These are phyloP conservation scores for Phellopilus nigrolimitatus DNA, from an alignment of 1,284 basidiomycete species.

Conservation along the genomic window DNA sequence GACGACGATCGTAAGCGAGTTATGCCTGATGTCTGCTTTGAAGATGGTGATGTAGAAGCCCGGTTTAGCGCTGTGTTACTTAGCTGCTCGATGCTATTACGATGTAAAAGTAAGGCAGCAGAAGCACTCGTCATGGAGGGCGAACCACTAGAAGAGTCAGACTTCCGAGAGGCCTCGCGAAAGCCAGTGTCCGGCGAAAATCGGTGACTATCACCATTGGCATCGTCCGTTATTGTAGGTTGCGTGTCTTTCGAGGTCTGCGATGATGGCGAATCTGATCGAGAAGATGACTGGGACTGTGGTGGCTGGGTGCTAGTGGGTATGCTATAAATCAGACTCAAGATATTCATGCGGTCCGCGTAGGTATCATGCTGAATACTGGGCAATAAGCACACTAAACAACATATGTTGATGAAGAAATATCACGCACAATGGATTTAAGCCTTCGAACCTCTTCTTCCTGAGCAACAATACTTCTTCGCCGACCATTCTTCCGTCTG, in stretches of 20 bases:
- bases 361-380: constrained; percentile 74
- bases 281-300: constrained; percentile 41
- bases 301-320: constrained; percentile 63
- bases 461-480: constrained; percentile 75
- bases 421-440: constrained; percentile 69
- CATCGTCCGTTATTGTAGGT: constrained; percentile 9
- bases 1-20: constrained; percentile 37
- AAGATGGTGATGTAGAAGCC: background rate
- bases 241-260: constrained; percentile 10
- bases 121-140: background rate
- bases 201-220: background rate
- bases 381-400: constrained; percentile 8
- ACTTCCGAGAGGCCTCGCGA: constrained; percentile 1
- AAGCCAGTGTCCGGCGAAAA: background rate
- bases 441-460: constrained; percentile 78
- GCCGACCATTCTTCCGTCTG: constrained; percentile 51
- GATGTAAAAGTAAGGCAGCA: background rate
- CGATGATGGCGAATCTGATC: constrained; percentile 26
- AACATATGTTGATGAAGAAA: constrained; percentile 1
- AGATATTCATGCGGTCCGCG: constrained; percentile 83
- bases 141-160: constrained; percentile 6
- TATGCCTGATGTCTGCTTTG: constrained; percentile 23
- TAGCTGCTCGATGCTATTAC: background rate
- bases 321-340: constrained; percentile 81
- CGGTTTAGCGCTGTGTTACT: constrained; percentile 8